Evolutionary conservation across 805 yeast species (phyloP), one percentile per base, ranked within the genome.

Genomic region (Monosporozyma unispora): DNA sequence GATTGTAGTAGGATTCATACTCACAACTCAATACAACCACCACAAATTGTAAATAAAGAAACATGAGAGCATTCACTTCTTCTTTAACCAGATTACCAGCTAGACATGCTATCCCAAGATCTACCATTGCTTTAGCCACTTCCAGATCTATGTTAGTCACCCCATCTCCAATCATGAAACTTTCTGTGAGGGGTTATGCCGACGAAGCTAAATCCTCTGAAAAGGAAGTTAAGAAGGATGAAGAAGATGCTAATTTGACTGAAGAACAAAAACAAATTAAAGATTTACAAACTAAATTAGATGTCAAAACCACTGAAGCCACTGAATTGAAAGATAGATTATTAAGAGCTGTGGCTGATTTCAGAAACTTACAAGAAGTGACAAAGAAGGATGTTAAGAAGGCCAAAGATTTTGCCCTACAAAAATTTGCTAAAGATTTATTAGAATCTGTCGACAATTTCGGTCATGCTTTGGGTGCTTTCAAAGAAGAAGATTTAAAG

Each of bases 391-490:
- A 90, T 66, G 74, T 86, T 49, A 84, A 85, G 70, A 86, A 86
- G 71, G 88, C 96, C 48, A 83, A 76, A 64, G 96, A 87, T 63
- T 89, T 82, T 70, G 96, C 96, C 0, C 74, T 90, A 56, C 95
- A 89, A 69, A 89, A 87, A 69, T 89, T 89, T 65, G 93, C 96
- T 56, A 84, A 81, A 68, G 97, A 89, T 58, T 76, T 89, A 64
- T 75, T 89, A 58, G 96, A 89, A 63, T 84, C 96, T 6, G 78
- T 89, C 41, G 97, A 89, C 64, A 89, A 89, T 71, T 88, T 89
- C 63, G 86, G 85, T 42, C 86, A 90, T 60, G 96, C 96, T 9
- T 73, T 90, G 58, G 71, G 73, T 54, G 80, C 89, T 1, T 89
- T 86, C 56, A 75, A 77, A 57, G 79, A 76, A 56, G 87, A 82